Percentiles rank a stretch among this genome's conserved stretches.
These are phyloP conservation scores for Mollisia scopiformis DNA, from an alignment of 2,329 filamentous ascomycete species.

Conservation along the genomic window DNA sequence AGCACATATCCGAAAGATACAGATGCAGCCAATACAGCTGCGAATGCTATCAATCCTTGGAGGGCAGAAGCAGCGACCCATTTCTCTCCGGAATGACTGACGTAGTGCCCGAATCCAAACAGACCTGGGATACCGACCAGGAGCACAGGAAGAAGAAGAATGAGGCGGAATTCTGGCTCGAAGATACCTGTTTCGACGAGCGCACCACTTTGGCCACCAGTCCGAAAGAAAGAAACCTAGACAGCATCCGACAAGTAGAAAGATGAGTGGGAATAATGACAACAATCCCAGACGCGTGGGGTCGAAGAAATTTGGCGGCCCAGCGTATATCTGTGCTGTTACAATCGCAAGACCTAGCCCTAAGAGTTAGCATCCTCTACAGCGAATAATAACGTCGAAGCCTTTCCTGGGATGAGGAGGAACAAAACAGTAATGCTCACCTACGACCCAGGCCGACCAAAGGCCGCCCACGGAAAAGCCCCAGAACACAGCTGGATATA, in stretches of 20 bases:
- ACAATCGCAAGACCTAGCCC: background rate
- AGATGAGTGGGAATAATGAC: background rate
- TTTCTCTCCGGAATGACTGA: background rate
- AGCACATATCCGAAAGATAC: background rate
- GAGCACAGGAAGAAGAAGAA: background rate
- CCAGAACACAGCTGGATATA: conserved; percentile 5
- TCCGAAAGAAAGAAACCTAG: background rate
- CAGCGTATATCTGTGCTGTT: background rate
- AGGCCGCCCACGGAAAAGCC: background rate
- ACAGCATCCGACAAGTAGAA: background rate
- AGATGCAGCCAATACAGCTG: background rate
- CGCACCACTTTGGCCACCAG: conserved; percentile 4
- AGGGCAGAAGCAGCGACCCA: background rate
- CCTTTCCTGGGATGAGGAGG: too few relatives aligned
- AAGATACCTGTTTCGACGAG: conserved; percentile 3
- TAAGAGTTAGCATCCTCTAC: too few relatives aligned
- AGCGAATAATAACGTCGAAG: too few relatives aligned
- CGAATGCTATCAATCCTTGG: background rate
- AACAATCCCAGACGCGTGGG: background rate
- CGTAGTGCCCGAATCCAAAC: conserved; percentile 1
- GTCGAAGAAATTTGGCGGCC: background rate
- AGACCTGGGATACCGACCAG: background rate
- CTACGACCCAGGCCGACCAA: background rate
- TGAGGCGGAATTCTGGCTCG: conserved; percentile 3
- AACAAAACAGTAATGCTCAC: too few relatives aligned